A percentile compares a stretch with the other conserved stretches of the same genome.
phyloP scores from a whole-genome alignment of 345 rosid genomes.

The Eucalyptus erythrocorys region DNA sequence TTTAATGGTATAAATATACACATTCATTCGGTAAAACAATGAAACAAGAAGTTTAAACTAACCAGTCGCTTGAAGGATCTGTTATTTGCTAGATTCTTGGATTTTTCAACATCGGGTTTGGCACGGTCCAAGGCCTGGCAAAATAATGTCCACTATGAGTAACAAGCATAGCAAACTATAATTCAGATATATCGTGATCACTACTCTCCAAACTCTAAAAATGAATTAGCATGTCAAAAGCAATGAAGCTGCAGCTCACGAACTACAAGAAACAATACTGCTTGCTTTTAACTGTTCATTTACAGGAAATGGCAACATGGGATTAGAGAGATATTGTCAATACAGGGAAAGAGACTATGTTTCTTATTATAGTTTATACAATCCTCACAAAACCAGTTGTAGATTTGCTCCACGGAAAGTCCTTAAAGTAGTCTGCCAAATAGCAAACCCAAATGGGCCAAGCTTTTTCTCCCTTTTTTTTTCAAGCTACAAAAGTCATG shows the following conservation, averaged over 20 bases:
- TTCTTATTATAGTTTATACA: not conserved
- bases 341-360: not conserved
- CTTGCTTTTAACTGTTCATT: not conserved
- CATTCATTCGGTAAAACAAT: not conserved
- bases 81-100: constrained; percentile 18
- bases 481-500: not conserved
- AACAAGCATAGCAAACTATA: not conserved
- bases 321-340: not conserved
- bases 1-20: not conserved
- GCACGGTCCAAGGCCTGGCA: constrained; percentile 55
- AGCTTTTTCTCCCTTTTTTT: not conserved
- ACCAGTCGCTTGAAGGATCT: constrained; percentile 63
- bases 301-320: not conserved
- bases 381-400: not conserved
- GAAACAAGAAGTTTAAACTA: constrained; percentile 1
- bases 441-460: not conserved
- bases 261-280: not conserved
- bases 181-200: not conserved
- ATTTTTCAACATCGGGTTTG: constrained; percentile 41
- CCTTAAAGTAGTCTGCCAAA: not conserved
- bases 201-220: not conserved
- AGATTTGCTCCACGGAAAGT: not conserved
- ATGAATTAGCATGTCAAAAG: not conserved
- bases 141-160: not conserved
- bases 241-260: not conserved